These are phyloP conservation scores for Cudoniella acicularis DNA, from an alignment of 495 filamentous ascomycete genomes.

Conservation along the genomic window DNA sequence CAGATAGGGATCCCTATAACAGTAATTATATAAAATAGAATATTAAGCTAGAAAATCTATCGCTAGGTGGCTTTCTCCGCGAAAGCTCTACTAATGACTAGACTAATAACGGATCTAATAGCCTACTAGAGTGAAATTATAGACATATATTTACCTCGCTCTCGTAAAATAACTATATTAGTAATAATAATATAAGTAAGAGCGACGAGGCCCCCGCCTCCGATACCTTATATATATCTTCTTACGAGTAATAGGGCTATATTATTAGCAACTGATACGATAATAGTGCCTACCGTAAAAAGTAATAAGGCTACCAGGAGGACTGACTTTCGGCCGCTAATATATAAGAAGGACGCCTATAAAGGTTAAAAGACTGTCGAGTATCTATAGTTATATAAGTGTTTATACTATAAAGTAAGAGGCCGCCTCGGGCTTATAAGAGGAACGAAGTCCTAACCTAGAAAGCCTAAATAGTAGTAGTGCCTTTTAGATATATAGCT, in stretches of 20 bases:
- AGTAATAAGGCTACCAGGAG: slow-evolving; percentile 45
- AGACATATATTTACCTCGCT: slow-evolving; percentile 36
- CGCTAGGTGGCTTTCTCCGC: slow-evolving; percentile 57
- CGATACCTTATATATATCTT: slow-evolving; percentile 42
- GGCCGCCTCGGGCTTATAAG: slow-evolving; percentile 39
- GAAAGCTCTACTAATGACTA: slow-evolving; percentile 48
- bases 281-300: slow-evolving; percentile 55
- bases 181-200: slow-evolving; percentile 62
- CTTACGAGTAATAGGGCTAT: slow-evolving; percentile 56
- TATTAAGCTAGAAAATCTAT: slow-evolving; percentile 44
- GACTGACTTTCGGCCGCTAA: slow-evolving; percentile 44
- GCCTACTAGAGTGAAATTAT: slow-evolving; percentile 49
- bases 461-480: slow-evolving; percentile 51
- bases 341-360: slow-evolving; percentile 44
- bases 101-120: slow-evolving; percentile 60
- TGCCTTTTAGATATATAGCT: slow-evolving; percentile 39
- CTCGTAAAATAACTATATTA: slow-evolving; percentile 52
- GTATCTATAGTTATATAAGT: slow-evolving; percentile 31
- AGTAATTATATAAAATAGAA: slow-evolving; percentile 34
- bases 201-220: slow-evolving; percentile 60
- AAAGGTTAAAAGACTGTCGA: slow-evolving; percentile 47
- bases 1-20: slow-evolving; percentile 33
- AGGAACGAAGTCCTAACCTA: slow-evolving; percentile 1
- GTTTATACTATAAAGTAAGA: slow-evolving; percentile 46
- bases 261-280: slow-evolving; percentile 54